phyloP scores from a whole-genome alignment of 805 yeast genomes.

The Monosporozyma yasuniensis region DNA sequence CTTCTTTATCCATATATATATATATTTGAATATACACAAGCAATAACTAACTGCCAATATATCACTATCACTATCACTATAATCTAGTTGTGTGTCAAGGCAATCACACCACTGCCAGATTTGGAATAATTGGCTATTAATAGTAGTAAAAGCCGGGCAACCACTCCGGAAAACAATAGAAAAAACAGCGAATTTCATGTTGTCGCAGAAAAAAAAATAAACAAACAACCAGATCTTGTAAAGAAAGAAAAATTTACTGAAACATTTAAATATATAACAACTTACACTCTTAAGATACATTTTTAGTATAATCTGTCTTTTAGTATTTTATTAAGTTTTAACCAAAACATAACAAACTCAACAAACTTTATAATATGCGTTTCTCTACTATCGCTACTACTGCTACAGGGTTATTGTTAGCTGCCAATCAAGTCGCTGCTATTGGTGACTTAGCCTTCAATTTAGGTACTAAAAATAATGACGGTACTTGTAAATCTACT shows the following conservation, averaged over 20 bases:
- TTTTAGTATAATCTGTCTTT: too few species aligned
- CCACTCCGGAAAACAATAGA: not conserved
- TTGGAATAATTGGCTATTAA: too few species aligned
- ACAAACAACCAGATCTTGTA: not conserved
- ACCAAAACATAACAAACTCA: too few species aligned
- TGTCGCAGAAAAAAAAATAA: too few species aligned
- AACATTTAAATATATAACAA: not conserved
- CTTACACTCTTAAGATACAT: too few species aligned
- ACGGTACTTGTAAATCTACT: conserved; percentile 68
- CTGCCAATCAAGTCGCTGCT: conserved; percentile 44
- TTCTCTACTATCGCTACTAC: conserved; percentile 35
- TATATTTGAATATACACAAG: too few species aligned
- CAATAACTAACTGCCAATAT: too few species aligned
- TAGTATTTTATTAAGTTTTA: too few species aligned
- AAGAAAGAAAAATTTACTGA: not conserved
- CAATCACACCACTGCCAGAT: too few species aligned
- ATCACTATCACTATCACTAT: too few species aligned
- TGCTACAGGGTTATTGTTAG: conserved; percentile 33
- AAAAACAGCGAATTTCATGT: not conserved
- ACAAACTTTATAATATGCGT: conserved; percentile 18
- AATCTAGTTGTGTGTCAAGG: too few species aligned
- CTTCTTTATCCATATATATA: not conserved
- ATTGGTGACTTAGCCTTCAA: conserved; percentile 72
- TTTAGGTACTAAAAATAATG: conserved; percentile 71
- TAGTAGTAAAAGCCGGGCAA: not conserved